Conservation (phyloP, 257 asterid genomes). For the Capsicum baccatum region DNA sequence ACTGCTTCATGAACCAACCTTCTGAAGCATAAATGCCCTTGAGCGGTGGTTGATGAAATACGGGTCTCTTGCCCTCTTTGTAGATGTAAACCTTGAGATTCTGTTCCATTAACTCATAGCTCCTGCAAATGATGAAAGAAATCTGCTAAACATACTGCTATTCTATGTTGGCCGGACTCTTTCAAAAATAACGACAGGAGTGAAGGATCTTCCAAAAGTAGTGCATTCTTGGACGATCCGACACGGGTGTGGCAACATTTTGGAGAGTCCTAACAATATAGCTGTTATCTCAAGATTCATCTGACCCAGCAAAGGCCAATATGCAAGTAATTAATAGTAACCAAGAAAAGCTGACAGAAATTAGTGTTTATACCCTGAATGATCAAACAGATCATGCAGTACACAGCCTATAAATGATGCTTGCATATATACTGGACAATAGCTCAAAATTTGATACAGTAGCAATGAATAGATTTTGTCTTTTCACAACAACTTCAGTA, state of each 20-base stretch:
- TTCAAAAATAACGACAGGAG: no score
- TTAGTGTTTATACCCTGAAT: no score
- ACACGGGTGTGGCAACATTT: no score
- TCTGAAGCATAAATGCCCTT: slow-evolving; percentile 74
- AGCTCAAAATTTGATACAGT: neutral
- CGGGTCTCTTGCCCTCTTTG: slow-evolving; percentile 66
- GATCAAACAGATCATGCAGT: slow-evolving; percentile 7
- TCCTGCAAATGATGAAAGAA: slow-evolving; percentile 47
- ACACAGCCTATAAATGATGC: neutral
- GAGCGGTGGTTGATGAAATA: slow-evolving; percentile 69
- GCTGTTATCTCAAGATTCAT: neutral
- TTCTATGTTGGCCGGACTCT: no score
- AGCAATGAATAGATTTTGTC: neutral
- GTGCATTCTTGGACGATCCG: no score
- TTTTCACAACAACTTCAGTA: neutral
- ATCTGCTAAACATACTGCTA: neutral
- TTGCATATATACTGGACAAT: neutral
- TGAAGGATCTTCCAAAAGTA: no score
- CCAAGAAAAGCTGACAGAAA: neutral
- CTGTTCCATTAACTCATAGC: slow-evolving; percentile 76
- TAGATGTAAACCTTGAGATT: slow-evolving; percentile 67
- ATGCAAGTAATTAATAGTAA: neutral
- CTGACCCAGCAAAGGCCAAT: neutral
- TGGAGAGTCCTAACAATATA: no score
- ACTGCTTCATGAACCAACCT: slow-evolving; percentile 87